Conservation (phyloP, 805 yeast species). For the Candida schatavii region DNA sequence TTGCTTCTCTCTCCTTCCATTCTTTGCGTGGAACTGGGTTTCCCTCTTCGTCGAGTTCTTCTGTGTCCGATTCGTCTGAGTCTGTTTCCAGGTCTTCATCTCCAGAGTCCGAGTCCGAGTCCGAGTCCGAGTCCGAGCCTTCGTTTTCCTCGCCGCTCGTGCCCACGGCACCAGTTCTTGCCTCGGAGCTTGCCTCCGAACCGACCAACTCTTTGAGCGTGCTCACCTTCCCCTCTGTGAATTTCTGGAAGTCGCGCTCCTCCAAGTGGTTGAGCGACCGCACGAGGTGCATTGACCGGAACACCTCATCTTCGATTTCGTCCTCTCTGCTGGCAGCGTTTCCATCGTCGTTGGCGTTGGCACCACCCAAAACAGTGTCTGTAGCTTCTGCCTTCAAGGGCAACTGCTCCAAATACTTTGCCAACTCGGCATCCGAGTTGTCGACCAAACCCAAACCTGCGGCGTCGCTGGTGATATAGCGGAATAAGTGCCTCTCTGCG, state of each 20-base stretch:
- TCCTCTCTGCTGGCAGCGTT: too few species aligned
- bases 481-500: slow-evolving; percentile 79
- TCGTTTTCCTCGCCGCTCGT: slow-evolving; percentile 27
- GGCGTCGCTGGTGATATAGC: slow-evolving; percentile 60
- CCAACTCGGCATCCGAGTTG: slow-evolving; percentile 42
- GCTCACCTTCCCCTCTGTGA: slow-evolving; percentile 75
- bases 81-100: slow-evolving; percentile 48
- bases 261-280: slow-evolving; percentile 80
- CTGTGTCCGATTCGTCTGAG: slow-evolving; percentile 19
- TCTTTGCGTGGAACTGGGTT: slow-evolving; percentile 15
- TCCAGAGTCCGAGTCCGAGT: slow-evolving; percentile 46
- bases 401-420: slow-evolving; percentile 43
- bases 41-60: slow-evolving; percentile 31
- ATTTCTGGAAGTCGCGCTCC: slow-evolving; percentile 84
- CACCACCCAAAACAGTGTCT: too few species aligned
- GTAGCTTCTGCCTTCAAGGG: slow-evolving; percentile 53
- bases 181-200: slow-evolving; percentile 37
- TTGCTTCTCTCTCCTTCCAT: slow-evolving; percentile 36
- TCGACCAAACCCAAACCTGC: slow-evolving; percentile 34
- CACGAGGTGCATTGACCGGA: slow-evolving; percentile 75
- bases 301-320: slow-evolving; percentile 71
- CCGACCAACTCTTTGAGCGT: slow-evolving; percentile 60
- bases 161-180: slow-evolving; percentile 67
- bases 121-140: slow-evolving; percentile 32
- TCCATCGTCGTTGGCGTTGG: slow-evolving; percentile 47